Evolutionary conservation across 225 moss, liverwort and hornwort genomes (phyloP).

Genomic region (Lunularia cruciata): DNA sequence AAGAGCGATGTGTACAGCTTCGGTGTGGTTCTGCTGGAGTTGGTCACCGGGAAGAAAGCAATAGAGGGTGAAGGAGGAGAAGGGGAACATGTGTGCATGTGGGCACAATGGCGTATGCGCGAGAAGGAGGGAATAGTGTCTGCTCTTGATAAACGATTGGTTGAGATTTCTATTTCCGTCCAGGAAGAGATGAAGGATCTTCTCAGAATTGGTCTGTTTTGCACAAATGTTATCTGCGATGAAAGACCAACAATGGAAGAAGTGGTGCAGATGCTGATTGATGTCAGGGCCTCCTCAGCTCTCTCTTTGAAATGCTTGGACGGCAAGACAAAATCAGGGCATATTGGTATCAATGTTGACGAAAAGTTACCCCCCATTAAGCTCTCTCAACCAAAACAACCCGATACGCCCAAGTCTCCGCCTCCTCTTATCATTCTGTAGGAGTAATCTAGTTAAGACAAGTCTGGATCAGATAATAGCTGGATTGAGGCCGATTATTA

Average conservation of each 20-base stretch:
- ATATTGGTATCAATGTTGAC: neutral
- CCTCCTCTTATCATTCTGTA: conserved; percentile 11
- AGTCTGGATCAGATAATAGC: too few species aligned
- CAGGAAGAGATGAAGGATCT: conserved; percentile 43
- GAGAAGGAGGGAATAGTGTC: conserved; percentile 24
- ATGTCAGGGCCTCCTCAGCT: conserved; percentile 23
- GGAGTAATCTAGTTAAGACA: too few species aligned
- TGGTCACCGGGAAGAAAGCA: conserved; percentile 39
- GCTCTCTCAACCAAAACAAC: neutral
- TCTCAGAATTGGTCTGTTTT: conserved; percentile 40
- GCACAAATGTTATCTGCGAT: conserved; percentile 33
- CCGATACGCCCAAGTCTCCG: conserved; percentile 12
- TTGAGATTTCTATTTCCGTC: conserved; percentile 8
- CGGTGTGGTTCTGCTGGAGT: conserved; percentile 44
- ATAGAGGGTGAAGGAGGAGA: conserved; percentile 30
- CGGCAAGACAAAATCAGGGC: neutral
- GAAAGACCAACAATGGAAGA: conserved; percentile 43
- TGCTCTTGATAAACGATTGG: conserved; percentile 37
- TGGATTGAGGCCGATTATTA: too few species aligned
- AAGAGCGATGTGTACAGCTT: conserved; percentile 48
- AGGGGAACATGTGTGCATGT: conserved; percentile 33
- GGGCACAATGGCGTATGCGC: conserved; percentile 35
- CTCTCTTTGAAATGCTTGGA: conserved; percentile 6
- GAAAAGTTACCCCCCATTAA: neutral
- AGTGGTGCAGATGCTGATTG: conserved; percentile 43